Base-by-base conservation (phyloP, 352 stramenopile genomes). In the Phytophthora constricta region DNA sequence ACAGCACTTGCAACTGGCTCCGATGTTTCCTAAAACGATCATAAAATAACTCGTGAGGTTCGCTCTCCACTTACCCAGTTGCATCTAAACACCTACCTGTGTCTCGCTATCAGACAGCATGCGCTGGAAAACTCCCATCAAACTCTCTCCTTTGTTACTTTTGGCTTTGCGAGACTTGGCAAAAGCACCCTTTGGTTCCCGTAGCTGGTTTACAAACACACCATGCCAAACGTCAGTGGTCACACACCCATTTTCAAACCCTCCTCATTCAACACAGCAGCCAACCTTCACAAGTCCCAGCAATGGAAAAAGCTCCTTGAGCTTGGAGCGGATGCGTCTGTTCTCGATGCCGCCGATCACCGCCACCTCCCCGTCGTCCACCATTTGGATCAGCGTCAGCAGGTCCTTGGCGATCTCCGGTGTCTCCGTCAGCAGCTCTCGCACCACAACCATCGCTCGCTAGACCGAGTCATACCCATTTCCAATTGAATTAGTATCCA, bases 301-400 rank as follows among this genome's bases (percentile, higher is more conserved):
- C 14, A 96, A 62, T 26, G 86, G 86, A 46, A 95, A 94, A 1
- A 96, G 74, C 53, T 70, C 58, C 42, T 84, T 80, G 0, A 96
- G 76, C 58, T 90, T 80, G 9, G 65, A 68, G 22, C 79, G 83
- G 41, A 96, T 89, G 59, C 74, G 75, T 43, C 60, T 68, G 72
- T 96, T 94, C 58, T 90, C 76, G 22, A 96, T 88, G 34, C 84
- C 88, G 4, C 79, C 78, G 71, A 95, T 89, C 27, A 95, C 75
- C 19, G 82, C 88, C 22, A 87, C 77, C 61, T 93, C 72, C 17
- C 88, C 86, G 31, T 89, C 72, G 52, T 95, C 82, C 51, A 96
- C 48, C 83, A 90, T 89, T 68, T 93, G 85, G 25, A 96, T 61
- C 33, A 96, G 63, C 23, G 31, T 50, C 19, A 93, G 48, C 31